Evolutionary conservation across 495 filamentous ascomycete species (phyloP).

Genomic region (Filosporella fistucella): DNA sequence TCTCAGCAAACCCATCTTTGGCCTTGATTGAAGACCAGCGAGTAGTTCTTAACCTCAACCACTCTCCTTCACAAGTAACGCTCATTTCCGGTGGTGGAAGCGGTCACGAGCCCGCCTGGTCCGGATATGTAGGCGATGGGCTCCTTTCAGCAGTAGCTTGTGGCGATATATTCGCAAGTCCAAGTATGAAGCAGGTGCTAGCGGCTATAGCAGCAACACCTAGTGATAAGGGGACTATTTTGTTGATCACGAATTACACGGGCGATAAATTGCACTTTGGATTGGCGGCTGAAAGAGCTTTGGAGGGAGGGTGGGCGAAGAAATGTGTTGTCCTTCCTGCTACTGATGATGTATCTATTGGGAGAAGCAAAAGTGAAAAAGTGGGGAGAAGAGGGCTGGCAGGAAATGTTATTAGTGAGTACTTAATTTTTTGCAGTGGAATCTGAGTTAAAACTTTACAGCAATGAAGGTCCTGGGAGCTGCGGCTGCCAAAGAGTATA

Average conservation of each 20-base stretch:
- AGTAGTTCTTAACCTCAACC: constrained; percentile 51
- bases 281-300: constrained; percentile 56
- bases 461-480: constrained; percentile 20
- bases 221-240: constrained; percentile 50
- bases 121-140: constrained; percentile 58
- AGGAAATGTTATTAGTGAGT: constrained; percentile 34
- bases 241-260: constrained; percentile 65
- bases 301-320: constrained; percentile 47
- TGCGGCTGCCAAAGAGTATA: constrained; percentile 23
- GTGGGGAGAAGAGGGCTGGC: constrained; percentile 56
- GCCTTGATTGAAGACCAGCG: constrained; percentile 50
- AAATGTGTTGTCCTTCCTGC: constrained; percentile 46
- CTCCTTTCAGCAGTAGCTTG: constrained; percentile 54
- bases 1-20: constrained; percentile 52
- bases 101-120: constrained; percentile 62
- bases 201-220: constrained; percentile 51
- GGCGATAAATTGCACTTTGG: constrained; percentile 64
- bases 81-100: constrained; percentile 58
- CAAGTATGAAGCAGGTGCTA: constrained; percentile 57
- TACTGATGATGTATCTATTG: constrained; percentile 58
- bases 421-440: neutral
- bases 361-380: constrained; percentile 46
- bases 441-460: neutral
- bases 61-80: constrained; percentile 45
- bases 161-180: constrained; percentile 59